These are phyloP conservation scores for Pseudisothecium myosuroides DNA, from an alignment of 225 moss, liverwort and hornwort genomes.

Conservation along the genomic window DNA sequence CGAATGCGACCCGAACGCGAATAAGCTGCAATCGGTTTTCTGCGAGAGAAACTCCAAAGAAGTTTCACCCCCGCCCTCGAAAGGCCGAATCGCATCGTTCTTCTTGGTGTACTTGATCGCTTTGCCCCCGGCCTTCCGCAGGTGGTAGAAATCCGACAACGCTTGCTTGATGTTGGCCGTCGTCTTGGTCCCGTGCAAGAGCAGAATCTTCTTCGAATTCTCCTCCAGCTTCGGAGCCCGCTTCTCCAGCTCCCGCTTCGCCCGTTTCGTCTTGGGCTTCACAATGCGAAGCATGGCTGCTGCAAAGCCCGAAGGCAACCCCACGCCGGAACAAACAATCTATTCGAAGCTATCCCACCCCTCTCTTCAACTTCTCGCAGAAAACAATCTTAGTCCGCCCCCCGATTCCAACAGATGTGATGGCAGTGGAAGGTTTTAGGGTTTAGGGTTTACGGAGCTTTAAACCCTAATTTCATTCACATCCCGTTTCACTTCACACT, in stretches of 20 bases:
- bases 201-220: slow-evolving; percentile 75
- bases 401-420: background rate
- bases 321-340: background rate
- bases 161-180: slow-evolving; percentile 48
- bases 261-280: slow-evolving; percentile 89
- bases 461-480: background rate
- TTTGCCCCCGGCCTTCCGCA: slow-evolving; percentile 69
- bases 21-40: slow-evolving; percentile 91
- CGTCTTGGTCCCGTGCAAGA: slow-evolving; percentile 76
- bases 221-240: slow-evolving; percentile 91
- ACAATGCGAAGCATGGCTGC: slow-evolving; percentile 77
- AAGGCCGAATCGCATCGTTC: slow-evolving; percentile 84
- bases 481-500: background rate
- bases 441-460: background rate
- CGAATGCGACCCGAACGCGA: slow-evolving; percentile 89
- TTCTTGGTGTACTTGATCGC: slow-evolving; percentile 81
- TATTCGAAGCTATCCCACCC: background rate
- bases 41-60: slow-evolving; percentile 87
- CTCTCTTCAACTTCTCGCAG: background rate
- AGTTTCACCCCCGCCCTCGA: slow-evolving; percentile 89
- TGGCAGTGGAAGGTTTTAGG: background rate
- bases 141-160: slow-evolving; percentile 69
- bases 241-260: slow-evolving; percentile 73
- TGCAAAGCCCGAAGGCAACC: background rate
- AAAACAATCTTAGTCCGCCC: background rate